Percentiles rank a stretch among this genome's conserved stretches.
phyloP scores from a whole-genome alignment of 768 basidiomycete species.

The Mycena alexandri region DNA sequence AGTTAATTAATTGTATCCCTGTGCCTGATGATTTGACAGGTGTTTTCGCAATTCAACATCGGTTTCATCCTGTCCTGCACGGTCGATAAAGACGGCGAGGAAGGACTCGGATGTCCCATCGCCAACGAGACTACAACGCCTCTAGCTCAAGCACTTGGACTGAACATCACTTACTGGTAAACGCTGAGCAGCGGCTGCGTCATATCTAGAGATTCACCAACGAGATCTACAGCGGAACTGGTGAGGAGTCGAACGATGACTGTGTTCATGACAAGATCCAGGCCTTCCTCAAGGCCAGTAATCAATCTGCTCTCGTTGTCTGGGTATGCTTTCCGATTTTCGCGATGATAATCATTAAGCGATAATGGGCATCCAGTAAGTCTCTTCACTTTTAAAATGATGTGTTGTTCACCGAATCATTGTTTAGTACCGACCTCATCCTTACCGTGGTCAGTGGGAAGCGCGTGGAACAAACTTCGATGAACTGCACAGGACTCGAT shows the following conservation, averaged over 20 bases:
- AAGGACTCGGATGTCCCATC: conserved; percentile 8
- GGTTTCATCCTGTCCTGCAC: conserved; percentile 18
- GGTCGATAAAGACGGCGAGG: conserved; percentile 19
- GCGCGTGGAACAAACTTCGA: conserved; percentile 11
- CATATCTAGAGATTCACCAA: conserved; percentile 5
- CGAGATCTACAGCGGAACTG: conserved; percentile 9
- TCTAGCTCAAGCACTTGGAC: conserved; percentile 17
- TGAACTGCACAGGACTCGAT: conserved; percentile 23
- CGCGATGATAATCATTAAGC: background rate
- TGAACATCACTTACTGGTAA: conserved; percentile 16
- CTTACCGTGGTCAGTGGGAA: conserved; percentile 13
- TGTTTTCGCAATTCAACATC: conserved; percentile 20
- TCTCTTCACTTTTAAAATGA: conserved; percentile 2
- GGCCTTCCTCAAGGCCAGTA: conserved; percentile 12
- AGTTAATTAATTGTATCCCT: conserved; percentile 1
- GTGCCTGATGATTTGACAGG: conserved; percentile 8
- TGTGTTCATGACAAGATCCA: conserved; percentile 13
- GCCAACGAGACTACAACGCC: conserved; percentile 6
- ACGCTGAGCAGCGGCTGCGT: background rate
- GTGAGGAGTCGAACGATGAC: conserved; percentile 13
- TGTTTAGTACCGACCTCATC: conserved; percentile 12
- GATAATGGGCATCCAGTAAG: conserved; percentile 3
- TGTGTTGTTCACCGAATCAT: conserved; percentile 6
- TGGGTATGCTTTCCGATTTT: conserved; percentile 14
- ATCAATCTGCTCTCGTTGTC: conserved; percentile 17